Conservation (phyloP, 2,329 filamentous ascomycete genomes). For the Coniochaeta sp. region DNA sequence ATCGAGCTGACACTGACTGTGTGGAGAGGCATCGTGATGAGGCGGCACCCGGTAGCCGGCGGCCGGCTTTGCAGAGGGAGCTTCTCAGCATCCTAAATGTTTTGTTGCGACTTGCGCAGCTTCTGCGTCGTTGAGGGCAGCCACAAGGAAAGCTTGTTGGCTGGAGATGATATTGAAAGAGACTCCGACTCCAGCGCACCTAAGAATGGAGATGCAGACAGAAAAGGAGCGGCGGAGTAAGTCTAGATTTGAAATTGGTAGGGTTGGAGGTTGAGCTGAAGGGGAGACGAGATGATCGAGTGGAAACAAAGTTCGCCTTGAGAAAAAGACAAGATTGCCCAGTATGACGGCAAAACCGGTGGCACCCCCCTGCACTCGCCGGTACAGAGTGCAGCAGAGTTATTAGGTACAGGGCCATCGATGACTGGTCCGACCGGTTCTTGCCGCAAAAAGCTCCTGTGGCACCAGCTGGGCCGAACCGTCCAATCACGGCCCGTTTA, state of each 20-base stretch:
- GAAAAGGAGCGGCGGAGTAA: constrained; percentile 6
- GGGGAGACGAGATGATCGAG: background rate
- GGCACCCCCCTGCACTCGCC: background rate
- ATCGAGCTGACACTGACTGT: constrained; percentile 27
- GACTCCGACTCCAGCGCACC: background rate
- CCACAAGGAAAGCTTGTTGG: background rate
- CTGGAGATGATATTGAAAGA: background rate
- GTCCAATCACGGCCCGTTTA: background rate
- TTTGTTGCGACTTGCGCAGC: constrained; percentile 1
- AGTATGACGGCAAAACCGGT: constrained; percentile 1
- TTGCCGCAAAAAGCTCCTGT: background rate
- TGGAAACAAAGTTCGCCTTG: background rate
- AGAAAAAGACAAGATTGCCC: background rate
- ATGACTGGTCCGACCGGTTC: background rate
- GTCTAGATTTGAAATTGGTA: background rate
- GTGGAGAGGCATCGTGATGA: constrained; percentile 33
- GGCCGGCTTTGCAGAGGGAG: constrained; percentile 57
- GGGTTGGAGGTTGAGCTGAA: background rate
- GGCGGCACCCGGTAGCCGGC: constrained; percentile 32
- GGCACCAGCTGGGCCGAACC: background rate
- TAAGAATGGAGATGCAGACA: background rate
- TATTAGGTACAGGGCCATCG: too few relatives aligned
- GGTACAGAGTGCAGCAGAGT: background rate
- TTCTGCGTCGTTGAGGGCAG: background rate
- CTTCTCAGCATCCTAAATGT: constrained; percentile 62